These are phyloP conservation scores for Ceratocystis eucalypticola DNA, from an alignment of 2,329 filamentous ascomycete species.

Conservation along the genomic window DNA sequence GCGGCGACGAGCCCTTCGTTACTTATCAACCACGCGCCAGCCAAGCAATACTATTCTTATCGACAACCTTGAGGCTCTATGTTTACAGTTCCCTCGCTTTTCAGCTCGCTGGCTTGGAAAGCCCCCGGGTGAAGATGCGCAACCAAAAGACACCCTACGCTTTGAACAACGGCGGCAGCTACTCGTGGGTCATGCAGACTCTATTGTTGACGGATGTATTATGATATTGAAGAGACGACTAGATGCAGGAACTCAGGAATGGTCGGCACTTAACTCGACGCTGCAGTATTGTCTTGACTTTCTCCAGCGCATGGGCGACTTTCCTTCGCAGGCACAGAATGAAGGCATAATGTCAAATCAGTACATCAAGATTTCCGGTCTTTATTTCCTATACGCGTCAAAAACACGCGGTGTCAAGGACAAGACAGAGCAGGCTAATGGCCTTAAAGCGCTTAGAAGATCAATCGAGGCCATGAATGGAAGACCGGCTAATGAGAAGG, in stretches of 20 bases:
- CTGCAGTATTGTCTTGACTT: conserved; percentile 43
- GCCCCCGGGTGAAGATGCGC: conserved; percentile 36
- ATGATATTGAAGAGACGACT: conserved; percentile 42
- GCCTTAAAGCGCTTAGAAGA: conserved; percentile 45
- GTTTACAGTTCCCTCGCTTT: conserved; percentile 47
- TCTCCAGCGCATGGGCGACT: conserved; percentile 38
- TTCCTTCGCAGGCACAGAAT: conserved; percentile 22
- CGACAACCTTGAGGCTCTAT: conserved; percentile 39
- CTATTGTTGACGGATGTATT: conserved; percentile 47
- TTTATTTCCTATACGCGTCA: conserved; percentile 47
- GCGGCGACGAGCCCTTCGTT: conserved; percentile 39
- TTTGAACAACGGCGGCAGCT: conserved; percentile 47
- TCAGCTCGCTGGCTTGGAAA: conserved; percentile 49
- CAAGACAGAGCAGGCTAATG: conserved; percentile 30
- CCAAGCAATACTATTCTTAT: conserved; percentile 22
- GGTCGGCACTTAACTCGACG: conserved; percentile 43
- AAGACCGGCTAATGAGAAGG: conserved; percentile 40
- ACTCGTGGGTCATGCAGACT: conserved; percentile 38
- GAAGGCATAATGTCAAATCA: conserved; percentile 31
- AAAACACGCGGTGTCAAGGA: conserved; percentile 30
- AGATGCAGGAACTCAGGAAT: conserved; percentile 34
- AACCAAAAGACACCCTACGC: conserved; percentile 44
- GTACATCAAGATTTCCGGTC: conserved; percentile 54
- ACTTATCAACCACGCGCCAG: conserved; percentile 27
- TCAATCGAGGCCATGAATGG: conserved; percentile 50